Conservation (phyloP, 345 rosid species). For the Populus nigra region DNA sequence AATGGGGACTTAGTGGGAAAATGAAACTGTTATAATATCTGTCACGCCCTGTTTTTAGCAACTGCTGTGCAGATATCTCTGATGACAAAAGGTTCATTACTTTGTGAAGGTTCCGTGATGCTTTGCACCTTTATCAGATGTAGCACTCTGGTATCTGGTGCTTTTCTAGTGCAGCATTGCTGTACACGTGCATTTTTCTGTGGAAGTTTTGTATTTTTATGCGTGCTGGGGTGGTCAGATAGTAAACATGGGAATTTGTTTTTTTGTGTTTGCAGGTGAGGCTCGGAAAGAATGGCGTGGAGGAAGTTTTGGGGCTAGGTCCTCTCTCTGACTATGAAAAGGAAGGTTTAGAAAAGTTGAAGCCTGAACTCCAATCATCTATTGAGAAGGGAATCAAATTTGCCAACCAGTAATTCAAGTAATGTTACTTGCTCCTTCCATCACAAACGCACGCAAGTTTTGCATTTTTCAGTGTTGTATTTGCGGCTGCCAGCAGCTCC, state of each 20-base stretch:
- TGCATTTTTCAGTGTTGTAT: conserved; percentile 24
- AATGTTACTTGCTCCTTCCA: neutral
- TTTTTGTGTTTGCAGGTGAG: conserved; percentile 48
- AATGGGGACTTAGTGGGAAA: too few species aligned
- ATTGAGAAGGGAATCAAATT: conserved; percentile 79
- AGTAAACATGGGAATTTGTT: neutral
- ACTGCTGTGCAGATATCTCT: too few species aligned
- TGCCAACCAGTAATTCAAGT: conserved; percentile 32
- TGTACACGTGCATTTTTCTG: neutral
- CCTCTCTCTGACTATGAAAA: conserved; percentile 67
- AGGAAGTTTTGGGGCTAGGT: conserved; percentile 74
- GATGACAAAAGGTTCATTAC: neutral
- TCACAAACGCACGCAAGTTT: conserved; percentile 7
- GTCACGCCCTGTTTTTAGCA: neutral
- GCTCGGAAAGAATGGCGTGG: conserved; percentile 79
- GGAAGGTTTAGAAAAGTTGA: conserved; percentile 62
- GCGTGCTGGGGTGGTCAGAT: neutral
- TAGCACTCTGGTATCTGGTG: neutral
- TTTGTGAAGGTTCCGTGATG: neutral
- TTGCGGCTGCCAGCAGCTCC: conserved; percentile 25
- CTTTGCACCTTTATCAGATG: neutral
- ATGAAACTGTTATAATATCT: too few species aligned
- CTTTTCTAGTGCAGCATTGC: neutral
- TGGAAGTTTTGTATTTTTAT: neutral
- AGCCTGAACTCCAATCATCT: conserved; percentile 65